Conservation (phyloP, 495 filamentous ascomycete species). For the Daldinia concentrica region DNA sequence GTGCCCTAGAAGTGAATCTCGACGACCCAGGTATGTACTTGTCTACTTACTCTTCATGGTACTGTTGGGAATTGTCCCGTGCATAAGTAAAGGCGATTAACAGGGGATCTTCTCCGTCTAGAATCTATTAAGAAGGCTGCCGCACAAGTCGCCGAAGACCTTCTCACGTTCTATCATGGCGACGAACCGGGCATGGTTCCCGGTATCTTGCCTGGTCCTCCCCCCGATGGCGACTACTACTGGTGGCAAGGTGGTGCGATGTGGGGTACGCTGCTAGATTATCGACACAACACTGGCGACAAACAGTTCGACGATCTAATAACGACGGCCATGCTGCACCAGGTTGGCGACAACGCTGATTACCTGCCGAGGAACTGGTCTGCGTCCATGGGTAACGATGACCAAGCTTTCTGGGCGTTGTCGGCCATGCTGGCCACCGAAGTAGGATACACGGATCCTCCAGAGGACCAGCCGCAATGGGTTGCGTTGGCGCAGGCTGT, state of each 20-base stretch:
- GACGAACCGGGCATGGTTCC: constrained; percentile 66
- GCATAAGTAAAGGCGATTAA: constrained; percentile 15
- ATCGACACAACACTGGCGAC: constrained; percentile 67
- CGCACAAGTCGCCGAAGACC: constrained; percentile 67
- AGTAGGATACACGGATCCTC: constrained; percentile 68
- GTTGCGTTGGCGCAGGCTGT: constrained; percentile 74
- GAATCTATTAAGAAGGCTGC: constrained; percentile 70
- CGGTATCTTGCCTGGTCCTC: constrained; percentile 63
- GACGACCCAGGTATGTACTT: constrained; percentile 50
- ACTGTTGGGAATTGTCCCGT: not conserved
- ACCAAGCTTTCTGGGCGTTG: constrained; percentile 79
- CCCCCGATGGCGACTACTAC: constrained; percentile 64
- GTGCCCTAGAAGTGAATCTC: constrained; percentile 47
- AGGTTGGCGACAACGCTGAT: constrained; percentile 61
- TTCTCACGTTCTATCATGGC: constrained; percentile 72
- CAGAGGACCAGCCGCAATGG: constrained; percentile 67
- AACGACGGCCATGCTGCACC: constrained; percentile 60
- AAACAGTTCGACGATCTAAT: constrained; percentile 62
- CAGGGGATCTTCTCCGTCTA: constrained; percentile 36
- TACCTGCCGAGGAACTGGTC: constrained; percentile 68
- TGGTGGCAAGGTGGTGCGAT: constrained; percentile 80
- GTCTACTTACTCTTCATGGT: not conserved
- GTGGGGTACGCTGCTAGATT: constrained; percentile 69
- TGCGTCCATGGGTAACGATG: constrained; percentile 73
- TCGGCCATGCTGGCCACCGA: constrained; percentile 76